Percentiles rank a stretch among this genome's conserved stretches.
Conservation (phyloP, 2,329 filamentous ascomycete species). For the Ophiostoma sp. region DNA sequence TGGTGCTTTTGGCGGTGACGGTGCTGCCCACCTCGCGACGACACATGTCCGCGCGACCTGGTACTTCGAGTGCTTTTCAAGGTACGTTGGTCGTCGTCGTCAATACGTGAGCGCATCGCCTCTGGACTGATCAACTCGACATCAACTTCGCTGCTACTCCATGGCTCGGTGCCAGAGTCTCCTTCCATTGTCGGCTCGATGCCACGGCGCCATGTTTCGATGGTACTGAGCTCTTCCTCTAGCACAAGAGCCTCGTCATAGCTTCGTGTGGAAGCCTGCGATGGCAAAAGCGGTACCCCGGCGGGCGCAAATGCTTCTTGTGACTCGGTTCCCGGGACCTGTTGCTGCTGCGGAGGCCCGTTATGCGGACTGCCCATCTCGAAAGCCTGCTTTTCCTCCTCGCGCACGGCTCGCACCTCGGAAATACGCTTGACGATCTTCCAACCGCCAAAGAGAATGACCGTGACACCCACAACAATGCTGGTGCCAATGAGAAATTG, state of each 20-base stretch:
- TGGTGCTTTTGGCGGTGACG: conserved; percentile 28
- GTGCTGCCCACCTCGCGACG: conserved; percentile 32
- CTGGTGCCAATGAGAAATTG: conserved; percentile 94
- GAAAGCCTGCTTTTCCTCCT: conserved; percentile 35
- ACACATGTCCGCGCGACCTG: conserved; percentile 33
- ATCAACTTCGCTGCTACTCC: conserved; percentile 37
- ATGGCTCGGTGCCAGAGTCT: conserved; percentile 39
- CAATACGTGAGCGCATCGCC: conserved; percentile 50
- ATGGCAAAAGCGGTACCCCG: neutral
- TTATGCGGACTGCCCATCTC: conserved; percentile 31
- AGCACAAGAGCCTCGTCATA: conserved; percentile 59
- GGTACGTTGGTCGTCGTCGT: conserved; percentile 35
- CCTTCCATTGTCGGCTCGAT: conserved; percentile 49
- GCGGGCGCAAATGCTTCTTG: conserved; percentile 19
- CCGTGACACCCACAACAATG: conserved; percentile 86
- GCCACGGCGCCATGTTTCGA: conserved; percentile 60
- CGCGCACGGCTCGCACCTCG: conserved; percentile 40
- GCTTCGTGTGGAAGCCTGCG: conserved; percentile 25
- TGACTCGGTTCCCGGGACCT: neutral
- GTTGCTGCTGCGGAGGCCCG: neutral
- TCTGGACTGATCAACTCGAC: conserved; percentile 59
- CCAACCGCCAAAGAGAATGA: conserved; percentile 94
- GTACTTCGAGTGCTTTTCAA: conserved; percentile 37
- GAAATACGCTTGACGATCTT: conserved; percentile 91
- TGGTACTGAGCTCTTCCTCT: conserved; percentile 58